Evolutionary conservation across 441 rosid genomes (phyloP).

Genomic region (Eruca vesicaria): DNA sequence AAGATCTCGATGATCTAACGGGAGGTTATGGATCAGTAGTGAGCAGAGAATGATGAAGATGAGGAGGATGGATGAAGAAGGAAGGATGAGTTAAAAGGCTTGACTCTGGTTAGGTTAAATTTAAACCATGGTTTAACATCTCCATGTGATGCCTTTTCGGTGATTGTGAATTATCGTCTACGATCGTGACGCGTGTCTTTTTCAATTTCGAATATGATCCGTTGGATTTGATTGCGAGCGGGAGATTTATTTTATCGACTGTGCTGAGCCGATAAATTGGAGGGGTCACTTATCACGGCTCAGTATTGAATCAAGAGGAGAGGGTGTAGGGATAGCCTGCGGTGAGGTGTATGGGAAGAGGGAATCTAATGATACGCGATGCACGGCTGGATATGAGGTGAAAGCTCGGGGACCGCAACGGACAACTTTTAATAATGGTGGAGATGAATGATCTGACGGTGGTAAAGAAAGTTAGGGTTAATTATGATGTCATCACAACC

Average conservation of each 20-base stretch:
- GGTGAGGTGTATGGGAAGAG: conserved; percentile 39
- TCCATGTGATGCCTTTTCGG: conserved; percentile 33
- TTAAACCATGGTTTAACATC: conserved; percentile 47
- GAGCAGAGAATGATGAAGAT: neutral
- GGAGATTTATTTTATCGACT: conserved; percentile 36
- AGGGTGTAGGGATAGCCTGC: conserved; percentile 32
- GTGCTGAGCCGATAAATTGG: conserved; percentile 48
- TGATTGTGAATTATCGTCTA: conserved; percentile 29
- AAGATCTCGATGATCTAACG: conserved; percentile 8
- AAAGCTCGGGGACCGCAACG: conserved; percentile 46
- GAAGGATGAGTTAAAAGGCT: conserved; percentile 30
- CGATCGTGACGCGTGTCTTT: conserved; percentile 38
- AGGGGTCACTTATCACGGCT: conserved; percentile 10
- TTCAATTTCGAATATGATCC: neutral
- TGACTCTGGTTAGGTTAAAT: conserved; percentile 33
- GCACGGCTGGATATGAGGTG: conserved; percentile 73
- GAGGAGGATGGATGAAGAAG: neutral
- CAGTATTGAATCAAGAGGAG: neutral
- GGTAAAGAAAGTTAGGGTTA: conserved; percentile 11
- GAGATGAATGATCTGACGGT: conserved; percentile 56
- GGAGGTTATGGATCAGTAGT: neutral
- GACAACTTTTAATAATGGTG: neutral
- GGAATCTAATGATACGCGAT: conserved; percentile 65
- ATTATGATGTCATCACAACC: conserved; percentile 55
- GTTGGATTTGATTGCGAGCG: conserved; percentile 42